A percentile compares a stretch with the other conserved stretches of the same genome.
phyloP scores from a whole-genome alignment of 257 asterid species.

The Craterostigma plantagineum region DNA sequence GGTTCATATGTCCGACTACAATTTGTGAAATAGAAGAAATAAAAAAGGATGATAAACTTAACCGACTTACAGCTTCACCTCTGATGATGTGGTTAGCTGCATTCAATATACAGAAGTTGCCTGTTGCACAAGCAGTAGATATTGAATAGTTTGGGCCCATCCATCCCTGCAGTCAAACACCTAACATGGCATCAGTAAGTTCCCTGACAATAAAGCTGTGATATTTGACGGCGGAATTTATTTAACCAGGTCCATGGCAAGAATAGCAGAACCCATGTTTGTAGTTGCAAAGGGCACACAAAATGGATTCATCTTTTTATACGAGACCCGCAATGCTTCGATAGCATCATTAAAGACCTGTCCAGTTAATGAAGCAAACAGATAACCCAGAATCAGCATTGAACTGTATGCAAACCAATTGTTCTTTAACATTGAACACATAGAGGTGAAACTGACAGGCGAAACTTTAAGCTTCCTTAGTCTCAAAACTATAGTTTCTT shows the following conservation, averaged over 20 bases:
- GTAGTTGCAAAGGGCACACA: slow-evolving; percentile 97
- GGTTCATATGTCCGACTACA: not conserved
- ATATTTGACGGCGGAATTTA: not conserved
- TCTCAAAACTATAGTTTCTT: no score
- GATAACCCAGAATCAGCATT: no score
- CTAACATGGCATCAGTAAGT: slow-evolving; percentile 4
- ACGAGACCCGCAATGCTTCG: slow-evolving; percentile 77
- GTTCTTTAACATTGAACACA: no score
- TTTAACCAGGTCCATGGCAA: slow-evolving; percentile 87
- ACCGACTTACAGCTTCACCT: slow-evolving; percentile 86
- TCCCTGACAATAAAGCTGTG: slow-evolving; percentile 8
- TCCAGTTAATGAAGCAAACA: slow-evolving; percentile 11
- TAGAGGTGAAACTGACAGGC: no score
- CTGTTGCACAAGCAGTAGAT: slow-evolving; percentile 94
- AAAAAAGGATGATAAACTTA: slow-evolving; percentile 3
- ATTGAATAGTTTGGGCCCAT: slow-evolving; percentile 98
- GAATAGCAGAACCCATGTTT: slow-evolving; percentile 96
- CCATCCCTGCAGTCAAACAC: slow-evolving; percentile 57
- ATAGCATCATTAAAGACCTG: slow-evolving; percentile 89
- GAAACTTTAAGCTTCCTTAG: no score
- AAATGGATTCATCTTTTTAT: slow-evolving; percentile 87
- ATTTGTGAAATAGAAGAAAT: not conserved
- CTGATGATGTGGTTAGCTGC: slow-evolving; percentile 94
- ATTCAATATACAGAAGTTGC: slow-evolving; percentile 87
- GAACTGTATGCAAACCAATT: no score